phyloP scores from a whole-genome alignment of 2,329 filamentous ascomycete genomes.

The Thelonectria discophora region DNA sequence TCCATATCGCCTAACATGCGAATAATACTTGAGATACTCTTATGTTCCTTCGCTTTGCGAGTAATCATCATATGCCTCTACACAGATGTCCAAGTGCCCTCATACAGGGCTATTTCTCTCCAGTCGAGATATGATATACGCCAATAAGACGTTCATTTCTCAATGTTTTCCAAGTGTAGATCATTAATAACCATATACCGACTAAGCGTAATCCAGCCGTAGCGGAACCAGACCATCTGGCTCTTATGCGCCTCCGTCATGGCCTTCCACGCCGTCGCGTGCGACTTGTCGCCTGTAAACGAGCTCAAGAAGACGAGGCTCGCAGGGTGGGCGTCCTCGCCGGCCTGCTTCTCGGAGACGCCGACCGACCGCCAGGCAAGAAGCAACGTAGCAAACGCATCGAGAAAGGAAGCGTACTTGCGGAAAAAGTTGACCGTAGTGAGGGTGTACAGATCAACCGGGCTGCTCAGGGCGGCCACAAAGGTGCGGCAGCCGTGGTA shows the following conservation, averaged over 20 bases:
- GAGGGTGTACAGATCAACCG: slow-evolving; percentile 87
- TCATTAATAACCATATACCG: slow-evolving; percentile 98
- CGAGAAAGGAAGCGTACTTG: slow-evolving; percentile 84
- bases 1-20: no score
- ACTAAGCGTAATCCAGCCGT: slow-evolving; percentile 91
- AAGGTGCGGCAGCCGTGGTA: slow-evolving; percentile 84
- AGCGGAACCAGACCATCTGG: slow-evolving; percentile 99
- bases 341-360: slow-evolving; percentile 47
- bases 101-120: no score
- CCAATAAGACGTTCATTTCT: neutral
- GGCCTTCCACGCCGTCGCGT: slow-evolving; percentile 73
- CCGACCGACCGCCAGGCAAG: slow-evolving; percentile 46
- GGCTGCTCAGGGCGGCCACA: slow-evolving; percentile 71
- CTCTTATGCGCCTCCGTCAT: slow-evolving; percentile 93
- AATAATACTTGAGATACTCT: no score
- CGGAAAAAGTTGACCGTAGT: slow-evolving; percentile 75
- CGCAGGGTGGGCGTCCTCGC: slow-evolving; percentile 54
- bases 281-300: slow-evolving; percentile 65
- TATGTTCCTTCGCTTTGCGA: no score
- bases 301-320: slow-evolving; percentile 77
- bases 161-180: slow-evolving; percentile 64
- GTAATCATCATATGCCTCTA: no score
- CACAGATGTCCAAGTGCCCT: no score
- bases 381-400: slow-evolving; percentile 75
- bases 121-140: no score